phyloP scores from a whole-genome alignment of 176 grass and related monocot genomes.

The Oryza meyeriana region DNA sequence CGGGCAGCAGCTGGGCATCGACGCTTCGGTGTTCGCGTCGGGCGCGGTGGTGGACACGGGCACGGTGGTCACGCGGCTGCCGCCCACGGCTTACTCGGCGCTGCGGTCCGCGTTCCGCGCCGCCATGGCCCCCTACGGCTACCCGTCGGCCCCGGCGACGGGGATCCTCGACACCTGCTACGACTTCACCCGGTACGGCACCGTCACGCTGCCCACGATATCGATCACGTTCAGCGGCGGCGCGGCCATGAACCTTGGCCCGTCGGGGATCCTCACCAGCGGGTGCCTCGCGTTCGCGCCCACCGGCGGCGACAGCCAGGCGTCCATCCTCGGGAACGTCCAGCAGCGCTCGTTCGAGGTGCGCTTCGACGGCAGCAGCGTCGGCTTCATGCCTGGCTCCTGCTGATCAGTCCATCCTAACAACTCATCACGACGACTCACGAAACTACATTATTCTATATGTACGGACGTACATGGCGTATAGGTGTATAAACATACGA shows the following conservation, averaged over 20 bases:
- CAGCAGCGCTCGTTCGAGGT: constrained; percentile 84
- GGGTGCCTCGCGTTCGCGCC: constrained; percentile 88
- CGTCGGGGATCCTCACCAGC: constrained; percentile 56
- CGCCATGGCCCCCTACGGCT: constrained; percentile 43
- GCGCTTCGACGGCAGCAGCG: constrained; percentile 58
- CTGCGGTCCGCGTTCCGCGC: constrained; percentile 62
- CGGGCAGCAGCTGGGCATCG: constrained; percentile 42
- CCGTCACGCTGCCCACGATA: constrained; percentile 53
- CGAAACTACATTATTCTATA: background rate
- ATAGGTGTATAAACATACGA: background rate
- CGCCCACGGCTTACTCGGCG: constrained; percentile 64
- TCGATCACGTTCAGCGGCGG: constrained; percentile 47
- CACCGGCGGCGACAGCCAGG: constrained; percentile 37
- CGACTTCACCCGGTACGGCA: constrained; percentile 49
- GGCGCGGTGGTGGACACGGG: constrained; percentile 85
- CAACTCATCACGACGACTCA: background rate
- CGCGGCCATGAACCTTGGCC: constrained; percentile 33
- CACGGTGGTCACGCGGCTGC: constrained; percentile 78
- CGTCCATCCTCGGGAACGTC: constrained; percentile 75
- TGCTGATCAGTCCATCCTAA: constrained; percentile 37
- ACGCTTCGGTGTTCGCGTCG: constrained; percentile 40
- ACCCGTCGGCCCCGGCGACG: constrained; percentile 33
- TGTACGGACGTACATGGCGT: background rate
- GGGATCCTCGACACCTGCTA: constrained; percentile 83
- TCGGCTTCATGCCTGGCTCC: constrained; percentile 56